phyloP scores from a whole-genome alignment of 768 basidiomycete species.

The Tylopilus plumbeoviolaceoides region DNA sequence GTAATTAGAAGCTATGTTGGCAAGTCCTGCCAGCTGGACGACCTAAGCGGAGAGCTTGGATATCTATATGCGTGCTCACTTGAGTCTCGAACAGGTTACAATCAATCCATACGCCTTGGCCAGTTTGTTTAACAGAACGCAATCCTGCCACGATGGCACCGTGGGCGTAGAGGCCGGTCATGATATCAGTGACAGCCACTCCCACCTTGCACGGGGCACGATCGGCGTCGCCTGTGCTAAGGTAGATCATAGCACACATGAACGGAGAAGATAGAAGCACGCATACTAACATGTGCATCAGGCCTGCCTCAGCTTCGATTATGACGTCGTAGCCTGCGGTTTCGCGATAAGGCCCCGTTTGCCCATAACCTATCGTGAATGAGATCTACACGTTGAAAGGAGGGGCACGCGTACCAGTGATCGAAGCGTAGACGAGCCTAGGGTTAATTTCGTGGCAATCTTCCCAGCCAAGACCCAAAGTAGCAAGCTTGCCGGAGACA shows the following conservation, averaged over 20 bases:
- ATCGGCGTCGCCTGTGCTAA: slow-evolving; percentile 83
- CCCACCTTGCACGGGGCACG: slow-evolving; percentile 92
- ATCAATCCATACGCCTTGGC: slow-evolving; percentile 87
- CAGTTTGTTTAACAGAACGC: slow-evolving; percentile 76
- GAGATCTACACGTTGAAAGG: not conserved
- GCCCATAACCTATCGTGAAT: slow-evolving; percentile 59
- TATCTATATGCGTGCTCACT: slow-evolving; percentile 37
- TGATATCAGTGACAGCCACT: slow-evolving; percentile 87
- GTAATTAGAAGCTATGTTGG: slow-evolving; percentile 91
- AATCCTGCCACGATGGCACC: slow-evolving; percentile 91
- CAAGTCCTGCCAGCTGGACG: slow-evolving; percentile 78
- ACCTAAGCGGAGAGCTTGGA: slow-evolving; percentile 1
- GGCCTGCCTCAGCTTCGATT: slow-evolving; percentile 85
- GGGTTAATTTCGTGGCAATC: slow-evolving; percentile 76
- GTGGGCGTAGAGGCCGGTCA: slow-evolving; percentile 86
- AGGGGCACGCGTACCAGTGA: slow-evolving; percentile 62
- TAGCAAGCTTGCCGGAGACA: slow-evolving; percentile 77
- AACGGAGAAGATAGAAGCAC: slow-evolving; percentile 8
- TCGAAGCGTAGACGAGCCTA: slow-evolving; percentile 79
- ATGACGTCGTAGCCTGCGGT: slow-evolving; percentile 87
- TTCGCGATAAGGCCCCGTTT: slow-evolving; percentile 83
- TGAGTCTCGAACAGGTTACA: slow-evolving; percentile 91
- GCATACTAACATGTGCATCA: slow-evolving; percentile 85
- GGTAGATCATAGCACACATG: slow-evolving; percentile 9
- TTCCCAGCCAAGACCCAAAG: slow-evolving; percentile 83